A percentile compares a stretch with the other conserved stretches of the same genome.
phyloP scores from a whole-genome alignment of 1,284 basidiomycete genomes.

The Termitomyces sp. region DNA sequence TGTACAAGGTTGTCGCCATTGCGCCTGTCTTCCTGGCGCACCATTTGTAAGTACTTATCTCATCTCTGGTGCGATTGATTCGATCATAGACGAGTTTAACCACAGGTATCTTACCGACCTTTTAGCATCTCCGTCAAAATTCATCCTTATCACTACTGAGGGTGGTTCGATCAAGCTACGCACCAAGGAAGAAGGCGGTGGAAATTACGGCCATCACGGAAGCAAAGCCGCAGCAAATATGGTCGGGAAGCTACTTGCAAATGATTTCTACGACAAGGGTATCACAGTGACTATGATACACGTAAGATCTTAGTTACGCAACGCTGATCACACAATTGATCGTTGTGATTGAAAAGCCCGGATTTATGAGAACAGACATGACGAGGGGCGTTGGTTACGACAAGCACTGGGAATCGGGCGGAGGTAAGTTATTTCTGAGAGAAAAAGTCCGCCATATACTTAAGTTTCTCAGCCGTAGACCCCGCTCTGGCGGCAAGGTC shows the following conservation, averaged over 20 bases:
- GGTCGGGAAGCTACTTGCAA: conserved; percentile 38
- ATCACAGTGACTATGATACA: conserved; percentile 41
- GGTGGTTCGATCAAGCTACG: conserved; percentile 39
- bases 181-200: conserved; percentile 40
- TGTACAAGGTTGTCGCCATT: conserved; percentile 42
- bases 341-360: conserved; percentile 18
- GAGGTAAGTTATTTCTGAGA: conserved; percentile 24
- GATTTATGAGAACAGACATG: conserved; percentile 39
- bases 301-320: conserved; percentile 23
- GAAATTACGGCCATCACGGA: conserved; percentile 45
- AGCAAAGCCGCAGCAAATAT: conserved; percentile 45
- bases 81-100: background rate
- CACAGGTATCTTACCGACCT: conserved; percentile 14
- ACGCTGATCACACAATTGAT: background rate
- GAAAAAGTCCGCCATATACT: background rate
- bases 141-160: conserved; percentile 41
- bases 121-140: conserved; percentile 25
- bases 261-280: conserved; percentile 35
- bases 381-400: conserved; percentile 41
- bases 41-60: conserved; percentile 22
- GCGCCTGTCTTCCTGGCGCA: conserved; percentile 34
- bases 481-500: conserved; percentile 37
- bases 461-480: conserved; percentile 29
- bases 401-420: conserved; percentile 37
- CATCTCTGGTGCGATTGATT: background rate